These are phyloP conservation scores for Pseudogymnoascus pannorum DNA, from an alignment of 2,329 filamentous ascomycete species.

Conservation along the genomic window DNA sequence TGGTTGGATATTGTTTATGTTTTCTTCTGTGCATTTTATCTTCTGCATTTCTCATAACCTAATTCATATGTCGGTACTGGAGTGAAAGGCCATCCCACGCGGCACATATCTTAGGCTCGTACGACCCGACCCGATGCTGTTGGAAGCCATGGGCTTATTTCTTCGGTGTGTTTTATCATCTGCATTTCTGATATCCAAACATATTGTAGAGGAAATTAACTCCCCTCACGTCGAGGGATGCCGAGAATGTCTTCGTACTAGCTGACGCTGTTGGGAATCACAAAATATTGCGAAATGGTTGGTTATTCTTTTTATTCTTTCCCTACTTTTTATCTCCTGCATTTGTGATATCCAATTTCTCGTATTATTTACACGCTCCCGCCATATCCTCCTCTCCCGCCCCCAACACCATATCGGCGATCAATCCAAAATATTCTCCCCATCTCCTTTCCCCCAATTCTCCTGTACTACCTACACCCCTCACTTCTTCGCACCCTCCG, in stretches of 20 bases:
- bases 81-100: background rate
- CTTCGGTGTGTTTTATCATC: background rate
- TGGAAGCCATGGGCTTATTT: background rate
- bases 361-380: background rate
- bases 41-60: background rate
- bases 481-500: background rate
- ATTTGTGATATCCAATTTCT: slow-evolving; percentile 7
- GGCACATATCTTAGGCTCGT: background rate
- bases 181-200: background rate
- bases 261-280: background rate
- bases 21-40: background rate
- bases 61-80: background rate
- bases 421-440: background rate
- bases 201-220: background rate
- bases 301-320: background rate
- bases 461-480: background rate
- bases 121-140: background rate
- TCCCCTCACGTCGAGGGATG: background rate
- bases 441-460: background rate
- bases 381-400: background rate
- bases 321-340: background rate
- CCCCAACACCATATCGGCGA: slow-evolving; percentile 1
- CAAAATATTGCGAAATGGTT: background rate
- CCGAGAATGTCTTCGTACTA: background rate
- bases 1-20: background rate